A percentile compares a stretch with the other conserved stretches of the same genome.
These are phyloP conservation scores for Prosopis cineraria DNA, from an alignment of 306 rosid species.

Conservation along the genomic window DNA sequence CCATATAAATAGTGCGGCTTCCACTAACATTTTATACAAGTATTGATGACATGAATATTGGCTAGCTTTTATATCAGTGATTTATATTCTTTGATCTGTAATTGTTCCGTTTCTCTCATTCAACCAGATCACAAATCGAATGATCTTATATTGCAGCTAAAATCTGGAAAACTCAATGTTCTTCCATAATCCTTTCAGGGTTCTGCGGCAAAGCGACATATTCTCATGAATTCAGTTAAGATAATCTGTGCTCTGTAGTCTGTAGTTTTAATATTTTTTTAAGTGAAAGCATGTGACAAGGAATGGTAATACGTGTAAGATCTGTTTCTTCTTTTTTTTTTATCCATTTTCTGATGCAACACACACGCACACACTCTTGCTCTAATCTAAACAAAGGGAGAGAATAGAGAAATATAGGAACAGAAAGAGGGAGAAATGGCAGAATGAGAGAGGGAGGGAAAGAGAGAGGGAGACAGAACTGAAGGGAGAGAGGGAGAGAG, in stretches of 20 bases:
- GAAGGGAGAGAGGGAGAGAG: too few relatives aligned
- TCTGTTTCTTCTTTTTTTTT: not conserved
- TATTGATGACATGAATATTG: not conserved
- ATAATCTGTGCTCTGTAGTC: too few relatives aligned
- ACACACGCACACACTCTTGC: too few relatives aligned
- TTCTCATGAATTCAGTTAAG: not conserved
- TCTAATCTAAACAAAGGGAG: too few relatives aligned
- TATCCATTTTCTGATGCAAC: too few relatives aligned
- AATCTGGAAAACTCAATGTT: not conserved
- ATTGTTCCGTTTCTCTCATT: not conserved
- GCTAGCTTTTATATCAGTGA: not conserved
- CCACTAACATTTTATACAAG: not conserved
- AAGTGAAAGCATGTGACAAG: not conserved
- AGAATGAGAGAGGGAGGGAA: too few relatives aligned
- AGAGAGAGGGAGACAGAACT: too few relatives aligned
- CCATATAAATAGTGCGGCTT: not conserved
- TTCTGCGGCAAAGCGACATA: not conserved
- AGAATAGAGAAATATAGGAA: too few relatives aligned
- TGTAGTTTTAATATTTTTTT: too few relatives aligned
- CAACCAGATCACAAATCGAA: not conserved
- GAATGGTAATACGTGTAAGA: not conserved
- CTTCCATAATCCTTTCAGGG: not conserved
- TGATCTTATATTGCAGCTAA: not conserved
- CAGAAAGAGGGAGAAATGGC: too few relatives aligned
- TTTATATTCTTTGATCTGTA: slow-evolving; percentile 36